Evolutionary conservation across 768 basidiomycete species (phyloP).

Genomic region (Boletus subcaerulescens): DNA sequence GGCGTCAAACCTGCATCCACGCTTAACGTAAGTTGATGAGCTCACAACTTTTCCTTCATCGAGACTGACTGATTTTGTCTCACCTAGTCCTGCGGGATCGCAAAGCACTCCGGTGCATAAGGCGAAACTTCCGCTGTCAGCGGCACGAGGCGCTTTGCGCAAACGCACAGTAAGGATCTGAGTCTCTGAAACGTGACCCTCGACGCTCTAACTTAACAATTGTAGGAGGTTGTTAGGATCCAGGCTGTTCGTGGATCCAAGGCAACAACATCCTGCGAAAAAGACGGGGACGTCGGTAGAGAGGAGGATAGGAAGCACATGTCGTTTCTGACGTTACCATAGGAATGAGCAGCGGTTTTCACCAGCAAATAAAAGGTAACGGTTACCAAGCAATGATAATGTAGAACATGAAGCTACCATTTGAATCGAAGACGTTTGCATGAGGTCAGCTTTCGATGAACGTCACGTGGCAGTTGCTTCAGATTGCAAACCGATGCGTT

Average conservation of each 20-base stretch:
- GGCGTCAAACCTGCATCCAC: not conserved
- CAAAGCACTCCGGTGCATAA: not conserved
- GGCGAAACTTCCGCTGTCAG: not conserved
- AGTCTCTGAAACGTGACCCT: not conserved
- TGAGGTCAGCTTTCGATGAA: not conserved
- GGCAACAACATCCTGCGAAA: not conserved
- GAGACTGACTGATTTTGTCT: not conserved
- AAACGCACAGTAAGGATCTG: not conserved
- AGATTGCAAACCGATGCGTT: constrained; percentile 8
- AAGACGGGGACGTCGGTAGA: constrained; percentile 1
- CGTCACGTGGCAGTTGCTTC: constrained; percentile 8
- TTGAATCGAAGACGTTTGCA: not conserved
- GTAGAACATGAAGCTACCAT: not conserved
- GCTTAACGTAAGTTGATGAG: not conserved
- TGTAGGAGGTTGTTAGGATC: not conserved
- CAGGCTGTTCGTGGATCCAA: not conserved
- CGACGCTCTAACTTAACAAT: not conserved
- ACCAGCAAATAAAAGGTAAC: not conserved
- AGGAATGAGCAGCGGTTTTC: not conserved
- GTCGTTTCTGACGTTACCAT: not conserved
- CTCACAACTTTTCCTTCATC: not conserved
- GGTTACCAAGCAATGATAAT: not conserved
- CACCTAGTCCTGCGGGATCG: not conserved
- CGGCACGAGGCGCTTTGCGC: too few species aligned
- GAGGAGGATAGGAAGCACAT: not conserved